Base-by-base conservation (phyloP, 1,139 yeast species). In the Groenewaldozyma auringiensis region DNA sequence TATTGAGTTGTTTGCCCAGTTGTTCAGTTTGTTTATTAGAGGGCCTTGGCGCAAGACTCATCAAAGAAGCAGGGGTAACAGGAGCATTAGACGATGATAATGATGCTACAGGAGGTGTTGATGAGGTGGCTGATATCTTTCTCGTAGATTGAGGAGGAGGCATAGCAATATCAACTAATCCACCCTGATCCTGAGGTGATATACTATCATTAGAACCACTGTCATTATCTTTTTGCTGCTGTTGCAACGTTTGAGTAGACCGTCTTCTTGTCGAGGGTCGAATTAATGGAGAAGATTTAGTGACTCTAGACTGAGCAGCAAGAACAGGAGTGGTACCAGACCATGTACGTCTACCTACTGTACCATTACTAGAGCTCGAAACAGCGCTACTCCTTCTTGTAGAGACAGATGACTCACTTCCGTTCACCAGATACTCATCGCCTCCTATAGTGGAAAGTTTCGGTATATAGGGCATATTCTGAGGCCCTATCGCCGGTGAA, bases 401-500 rank as follows among this genome's bases (percentile, higher is more conserved):
- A 27, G 46, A n/a, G 37, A 43, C 25, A 42, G 53, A 27, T 32
- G 55, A 37, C 27, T 34, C 18, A 25, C 37, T 22, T 29, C 34
- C 27, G 29, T 14, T 17, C 16, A 40, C 34, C 37, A 48, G 47
- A 25, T 44, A 21, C 34, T 38, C 21, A 42, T 50, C 2, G 50
- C 36, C 37, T 37, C 40, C 6, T 46, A 36, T 21, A 42, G 43
- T 37, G 36, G 34, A 44, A 16, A 35, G 36, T 32, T 47, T 42
- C 34, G 37, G 45, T 21, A 39, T 47, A 59, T 21, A 43, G 58
- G 64, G 42, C 53, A 66, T 66, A 49, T 21, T 35, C 43, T 40
- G 43, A 11, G 44, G 42, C 3, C 72, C 76, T 41, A 82, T 64
- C 1, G 86, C 84, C 0, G 89, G 88, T 1, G 86, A 79, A 2